A percentile compares a stretch with the other conserved stretches of the same genome.
phyloP scores from a whole-genome alignment of 2,329 filamentous ascomycete species.

The Exophiala alcalophila region DNA sequence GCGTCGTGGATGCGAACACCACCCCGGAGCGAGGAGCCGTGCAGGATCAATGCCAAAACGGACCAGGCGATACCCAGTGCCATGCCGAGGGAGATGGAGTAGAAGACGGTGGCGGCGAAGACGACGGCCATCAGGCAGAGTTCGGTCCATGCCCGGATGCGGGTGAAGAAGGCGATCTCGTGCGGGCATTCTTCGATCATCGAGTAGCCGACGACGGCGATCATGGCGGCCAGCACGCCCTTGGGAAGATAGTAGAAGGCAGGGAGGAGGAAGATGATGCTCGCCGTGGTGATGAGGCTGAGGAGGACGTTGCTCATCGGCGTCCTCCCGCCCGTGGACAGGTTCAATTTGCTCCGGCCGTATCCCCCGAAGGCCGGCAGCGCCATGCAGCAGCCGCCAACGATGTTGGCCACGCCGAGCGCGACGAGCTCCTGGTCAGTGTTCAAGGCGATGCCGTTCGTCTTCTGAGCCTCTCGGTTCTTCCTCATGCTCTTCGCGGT shows the following conservation, averaged over 20 bases:
- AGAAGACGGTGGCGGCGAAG: slow-evolving; percentile 2
- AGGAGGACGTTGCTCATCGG: slow-evolving; percentile 9
- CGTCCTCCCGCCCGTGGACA: slow-evolving; percentile 7
- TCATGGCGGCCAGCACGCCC: slow-evolving; percentile 9
- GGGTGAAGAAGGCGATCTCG: slow-evolving; percentile 4
- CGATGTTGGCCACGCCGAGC: slow-evolving; percentile 7
- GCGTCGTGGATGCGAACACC: background rate
- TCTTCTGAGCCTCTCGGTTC: background rate
- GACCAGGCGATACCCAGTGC: slow-evolving; percentile 4
- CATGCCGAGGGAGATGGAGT: slow-evolving; percentile 9
- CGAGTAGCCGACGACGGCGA: slow-evolving; percentile 6
- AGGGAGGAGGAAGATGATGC: slow-evolving; percentile 5
- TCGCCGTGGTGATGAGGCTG: slow-evolving; percentile 1
- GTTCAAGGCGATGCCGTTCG: background rate
- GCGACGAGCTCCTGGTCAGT: slow-evolving; percentile 9
- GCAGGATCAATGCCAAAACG: background rate
- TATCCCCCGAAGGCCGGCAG: slow-evolving; percentile 7
- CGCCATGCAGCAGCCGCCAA: slow-evolving; percentile 5
- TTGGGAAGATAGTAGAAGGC: slow-evolving; percentile 10
- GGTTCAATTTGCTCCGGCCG: slow-evolving; percentile 10
- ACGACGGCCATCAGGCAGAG: slow-evolving; percentile 6
- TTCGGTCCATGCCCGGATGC: slow-evolving; percentile 5
- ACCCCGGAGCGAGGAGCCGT: background rate
- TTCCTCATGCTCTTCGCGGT: slow-evolving; percentile 8
- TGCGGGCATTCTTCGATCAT: slow-evolving; percentile 13